These are phyloP conservation scores for Mycena epipterygia DNA, from an alignment of 768 basidiomycete genomes.

Conservation along the genomic window DNA sequence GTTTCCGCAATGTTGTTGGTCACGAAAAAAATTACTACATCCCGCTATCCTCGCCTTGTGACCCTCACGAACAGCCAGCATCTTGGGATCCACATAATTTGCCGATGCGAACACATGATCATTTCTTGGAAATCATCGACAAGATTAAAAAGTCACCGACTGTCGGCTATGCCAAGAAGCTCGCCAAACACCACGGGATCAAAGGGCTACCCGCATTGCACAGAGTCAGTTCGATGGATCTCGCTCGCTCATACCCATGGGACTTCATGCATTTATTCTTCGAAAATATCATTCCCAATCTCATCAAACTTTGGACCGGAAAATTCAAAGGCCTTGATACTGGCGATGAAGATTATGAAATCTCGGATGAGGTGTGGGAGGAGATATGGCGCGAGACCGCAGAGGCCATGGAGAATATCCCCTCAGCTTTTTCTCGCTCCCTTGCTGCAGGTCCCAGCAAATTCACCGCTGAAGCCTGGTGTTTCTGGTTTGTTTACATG, in stretches of 20 bases:
- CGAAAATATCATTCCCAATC: slow-evolving; percentile 57
- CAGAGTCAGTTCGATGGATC: slow-evolving; percentile 43
- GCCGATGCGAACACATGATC: slow-evolving; percentile 53
- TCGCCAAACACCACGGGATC: slow-evolving; percentile 44
- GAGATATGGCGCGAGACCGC: slow-evolving; percentile 41
- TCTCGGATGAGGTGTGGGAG: slow-evolving; percentile 54
- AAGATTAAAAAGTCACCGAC: slow-evolving; percentile 31
- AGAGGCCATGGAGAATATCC: slow-evolving; percentile 44
- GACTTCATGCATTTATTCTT: slow-evolving; percentile 64
- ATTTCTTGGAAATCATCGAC: slow-evolving; percentile 40
- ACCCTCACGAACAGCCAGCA: background rate
- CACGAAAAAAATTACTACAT: slow-evolving; percentile 43
- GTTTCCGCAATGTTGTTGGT: slow-evolving; percentile 36
- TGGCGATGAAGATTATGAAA: slow-evolving; percentile 41
- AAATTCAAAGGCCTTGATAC: slow-evolving; percentile 47
- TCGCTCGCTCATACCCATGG: slow-evolving; percentile 50
- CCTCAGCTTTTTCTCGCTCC: slow-evolving; percentile 45
- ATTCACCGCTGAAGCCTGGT: slow-evolving; percentile 54
- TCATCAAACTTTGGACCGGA: slow-evolving; percentile 51
- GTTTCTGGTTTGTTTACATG: slow-evolving; percentile 54
- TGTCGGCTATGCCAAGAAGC: slow-evolving; percentile 25
- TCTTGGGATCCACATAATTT: slow-evolving; percentile 39
- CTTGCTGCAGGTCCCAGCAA: slow-evolving; percentile 50
- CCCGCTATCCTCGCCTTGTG: slow-evolving; percentile 36
- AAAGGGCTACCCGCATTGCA: slow-evolving; percentile 43